These are phyloP conservation scores for Penicillium glabrum DNA, from an alignment of 2,329 filamentous ascomycete species.

Conservation along the genomic window DNA sequence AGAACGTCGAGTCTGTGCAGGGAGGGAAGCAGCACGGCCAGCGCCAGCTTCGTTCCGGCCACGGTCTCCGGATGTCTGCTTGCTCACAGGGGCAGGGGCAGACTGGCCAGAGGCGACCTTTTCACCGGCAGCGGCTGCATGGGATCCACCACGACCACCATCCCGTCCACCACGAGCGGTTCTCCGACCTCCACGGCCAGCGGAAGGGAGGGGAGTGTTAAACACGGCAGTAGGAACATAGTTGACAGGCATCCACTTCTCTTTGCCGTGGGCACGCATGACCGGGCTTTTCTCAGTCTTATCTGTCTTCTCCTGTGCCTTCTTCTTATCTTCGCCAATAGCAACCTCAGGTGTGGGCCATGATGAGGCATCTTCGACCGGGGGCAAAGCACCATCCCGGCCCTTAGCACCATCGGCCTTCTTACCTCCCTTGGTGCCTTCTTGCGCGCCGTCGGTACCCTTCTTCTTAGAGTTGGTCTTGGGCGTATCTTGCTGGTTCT, in stretches of 20 bases:
- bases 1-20: slow-evolving; percentile 38
- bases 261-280: slow-evolving; percentile 65
- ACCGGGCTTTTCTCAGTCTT: slow-evolving; percentile 57
- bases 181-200: slow-evolving; percentile 54
- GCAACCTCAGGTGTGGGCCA: slow-evolving; percentile 91
- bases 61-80: slow-evolving; percentile 34
- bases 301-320: slow-evolving; percentile 62
- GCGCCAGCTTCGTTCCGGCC: slow-evolving; percentile 38
- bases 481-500: slow-evolving; percentile 40
- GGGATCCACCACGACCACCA: slow-evolving; percentile 45
- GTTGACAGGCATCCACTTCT: slow-evolving; percentile 80
- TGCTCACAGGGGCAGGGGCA: slow-evolving; percentile 24
- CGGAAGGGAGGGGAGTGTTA: slow-evolving; percentile 68
- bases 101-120: slow-evolving; percentile 33
- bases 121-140: slow-evolving; percentile 35
- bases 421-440: slow-evolving; percentile 36
- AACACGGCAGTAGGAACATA: slow-evolving; percentile 85
- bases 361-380: slow-evolving; percentile 71
- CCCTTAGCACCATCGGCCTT: slow-evolving; percentile 43
- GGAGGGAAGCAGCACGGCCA: slow-evolving; percentile 40
- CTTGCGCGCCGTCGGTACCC: slow-evolving; percentile 27
- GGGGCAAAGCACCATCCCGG: slow-evolving; percentile 52
- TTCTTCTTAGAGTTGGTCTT: slow-evolving; percentile 45
- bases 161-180: slow-evolving; percentile 57
- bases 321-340: slow-evolving; percentile 74